phyloP scores from a whole-genome alignment of 805 yeast genomes.

The Candida coquimbonensis region DNA sequence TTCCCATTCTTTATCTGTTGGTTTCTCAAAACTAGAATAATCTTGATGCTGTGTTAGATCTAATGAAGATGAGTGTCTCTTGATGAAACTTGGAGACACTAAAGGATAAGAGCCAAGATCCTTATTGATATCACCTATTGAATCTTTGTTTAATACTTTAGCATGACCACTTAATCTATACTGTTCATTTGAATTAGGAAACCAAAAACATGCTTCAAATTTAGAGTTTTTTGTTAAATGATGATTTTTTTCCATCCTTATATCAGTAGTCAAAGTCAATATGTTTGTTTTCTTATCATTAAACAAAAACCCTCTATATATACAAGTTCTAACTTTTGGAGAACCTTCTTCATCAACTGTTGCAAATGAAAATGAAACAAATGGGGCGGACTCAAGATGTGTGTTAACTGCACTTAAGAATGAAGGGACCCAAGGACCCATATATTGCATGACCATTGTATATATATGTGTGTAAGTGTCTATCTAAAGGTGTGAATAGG shows the following conservation, averaged over 20 bases:
- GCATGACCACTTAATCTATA: constrained; percentile 68
- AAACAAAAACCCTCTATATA: constrained; percentile 70
- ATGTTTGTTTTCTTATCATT: constrained; percentile 61
- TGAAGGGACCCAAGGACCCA: constrained; percentile 76
- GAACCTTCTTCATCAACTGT: constrained; percentile 48
- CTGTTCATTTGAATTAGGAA: constrained; percentile 54
- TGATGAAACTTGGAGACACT: constrained; percentile 23
- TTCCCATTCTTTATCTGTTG: constrained; percentile 53
- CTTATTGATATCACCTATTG: constrained; percentile 8
- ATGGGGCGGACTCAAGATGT: constrained; percentile 39
- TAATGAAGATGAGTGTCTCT: constrained; percentile 10
- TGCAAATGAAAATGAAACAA: constrained; percentile 59
- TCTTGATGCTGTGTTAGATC: constrained; percentile 8
- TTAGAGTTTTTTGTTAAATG: constrained; percentile 42
- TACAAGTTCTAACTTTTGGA: constrained; percentile 66
- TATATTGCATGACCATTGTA: constrained; percentile 26
- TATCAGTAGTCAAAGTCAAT: constrained; percentile 64
- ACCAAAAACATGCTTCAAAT: constrained; percentile 75
- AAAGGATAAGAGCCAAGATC: constrained; percentile 22
- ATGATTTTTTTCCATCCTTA: constrained; percentile 54
- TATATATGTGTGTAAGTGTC: no score
- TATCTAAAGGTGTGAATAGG: no score
- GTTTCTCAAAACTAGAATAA: constrained; percentile 4
- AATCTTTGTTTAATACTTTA: constrained; percentile 32
- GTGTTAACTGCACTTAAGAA: constrained; percentile 47